Conservation (phyloP, 1,284 basidiomycete species). For the Amylostereum areolatum region DNA sequence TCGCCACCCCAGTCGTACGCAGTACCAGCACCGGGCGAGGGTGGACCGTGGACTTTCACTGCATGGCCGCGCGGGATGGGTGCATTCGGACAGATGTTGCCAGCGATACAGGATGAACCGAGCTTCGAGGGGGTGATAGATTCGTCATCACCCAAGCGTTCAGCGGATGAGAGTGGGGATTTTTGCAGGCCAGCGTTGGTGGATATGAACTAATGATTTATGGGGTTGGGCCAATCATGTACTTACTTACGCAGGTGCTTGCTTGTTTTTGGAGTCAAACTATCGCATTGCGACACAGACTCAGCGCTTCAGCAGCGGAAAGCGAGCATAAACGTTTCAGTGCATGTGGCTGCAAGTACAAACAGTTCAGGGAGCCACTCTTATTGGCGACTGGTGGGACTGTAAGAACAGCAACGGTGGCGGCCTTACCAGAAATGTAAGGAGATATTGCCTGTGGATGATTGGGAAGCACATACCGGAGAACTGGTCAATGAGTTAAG, state of each 20-base stretch:
- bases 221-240: no score
- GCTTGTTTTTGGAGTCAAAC: no score
- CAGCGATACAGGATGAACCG: conserved; percentile 1
- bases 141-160: conserved; percentile 6
- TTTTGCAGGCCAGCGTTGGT: conserved; percentile 5
- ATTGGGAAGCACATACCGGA: no score
- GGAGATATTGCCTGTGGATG: no score
- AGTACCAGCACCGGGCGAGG: neutral
- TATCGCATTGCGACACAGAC: no score
- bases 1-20: conserved; percentile 49
- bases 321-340: conserved; percentile 4
- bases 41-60: neutral
- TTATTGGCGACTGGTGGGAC: no score
- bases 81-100: neutral
- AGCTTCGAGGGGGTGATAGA: conserved; percentile 9
- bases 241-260: no score
- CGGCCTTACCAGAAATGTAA: no score
- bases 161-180: neutral
- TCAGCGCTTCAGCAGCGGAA: neutral
- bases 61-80: neutral
- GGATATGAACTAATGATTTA: conserved; percentile 2
- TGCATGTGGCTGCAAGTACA: neutral
- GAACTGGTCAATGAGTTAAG: conserved; percentile 29
- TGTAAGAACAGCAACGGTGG: no score
- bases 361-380: neutral